phyloP scores from a whole-genome alignment of 2,329 filamentous ascomycete genomes.

The Geosmithia flava region DNA sequence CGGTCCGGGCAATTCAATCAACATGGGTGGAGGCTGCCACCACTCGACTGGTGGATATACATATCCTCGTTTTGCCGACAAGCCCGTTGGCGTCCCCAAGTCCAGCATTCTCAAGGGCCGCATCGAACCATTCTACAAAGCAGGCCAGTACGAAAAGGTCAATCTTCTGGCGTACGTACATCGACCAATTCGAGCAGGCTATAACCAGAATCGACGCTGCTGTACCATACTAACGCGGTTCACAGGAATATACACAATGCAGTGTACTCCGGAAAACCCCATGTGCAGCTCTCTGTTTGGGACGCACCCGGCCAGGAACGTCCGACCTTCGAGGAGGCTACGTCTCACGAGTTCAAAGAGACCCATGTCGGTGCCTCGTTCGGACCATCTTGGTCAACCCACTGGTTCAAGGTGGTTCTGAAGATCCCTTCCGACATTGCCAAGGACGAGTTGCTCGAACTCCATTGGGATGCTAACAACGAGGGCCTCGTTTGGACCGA shows the following conservation, averaged over 20 bases:
- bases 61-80: conserved; percentile 38
- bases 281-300: conserved; percentile 80
- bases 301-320: conserved; percentile 67
- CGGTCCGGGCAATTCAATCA: conserved; percentile 7
- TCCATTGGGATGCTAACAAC: conserved; percentile 92
- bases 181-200: neutral
- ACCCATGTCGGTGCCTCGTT: conserved; percentile 69
- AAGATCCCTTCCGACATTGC: conserved; percentile 62
- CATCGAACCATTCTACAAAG: conserved; percentile 66
- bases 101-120: conserved; percentile 74
- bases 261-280: conserved; percentile 48
- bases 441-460: conserved; percentile 74
- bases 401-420: conserved; percentile 86
- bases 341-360: conserved; percentile 59
- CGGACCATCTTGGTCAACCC: conserved; percentile 92
- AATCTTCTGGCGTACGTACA: conserved; percentile 56
- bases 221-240: conserved; percentile 4
- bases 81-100: conserved; percentile 66
- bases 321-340: conserved; percentile 77
- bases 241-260: conserved; percentile 25
- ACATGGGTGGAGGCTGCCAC: conserved; percentile 39
- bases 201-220: neutral
- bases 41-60: conserved; percentile 28
- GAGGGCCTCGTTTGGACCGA: conserved; percentile 92
- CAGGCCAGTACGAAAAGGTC: conserved; percentile 65